phyloP scores from a whole-genome alignment of 2,329 filamentous ascomycete genomes.

The Truncatella angustata region DNA sequence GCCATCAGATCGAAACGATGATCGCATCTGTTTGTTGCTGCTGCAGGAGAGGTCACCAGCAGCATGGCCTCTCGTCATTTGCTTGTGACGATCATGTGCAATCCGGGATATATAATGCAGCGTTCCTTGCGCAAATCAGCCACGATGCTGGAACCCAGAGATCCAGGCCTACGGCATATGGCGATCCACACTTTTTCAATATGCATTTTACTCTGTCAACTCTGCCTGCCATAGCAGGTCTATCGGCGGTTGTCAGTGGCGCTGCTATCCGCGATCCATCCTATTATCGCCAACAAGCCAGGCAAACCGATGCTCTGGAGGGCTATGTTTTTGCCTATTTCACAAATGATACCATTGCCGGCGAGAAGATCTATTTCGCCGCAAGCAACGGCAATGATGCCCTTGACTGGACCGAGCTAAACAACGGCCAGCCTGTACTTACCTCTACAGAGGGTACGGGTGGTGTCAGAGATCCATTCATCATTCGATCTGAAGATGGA shows the following conservation, averaged over 20 bases:
- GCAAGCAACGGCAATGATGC: constrained; percentile 52
- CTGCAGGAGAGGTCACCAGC: not conserved
- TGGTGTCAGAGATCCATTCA: constrained; percentile 51
- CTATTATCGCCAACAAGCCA: not conserved
- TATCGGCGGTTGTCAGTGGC: not conserved
- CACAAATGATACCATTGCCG: constrained; percentile 39
- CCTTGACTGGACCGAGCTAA: constrained; percentile 48
- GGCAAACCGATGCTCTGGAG: constrained; percentile 28
- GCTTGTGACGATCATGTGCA: not conserved
- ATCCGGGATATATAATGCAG: not conserved
- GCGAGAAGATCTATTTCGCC: constrained; percentile 53
- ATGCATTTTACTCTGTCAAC: not conserved
- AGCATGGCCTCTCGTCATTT: not conserved
- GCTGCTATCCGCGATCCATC: not conserved
- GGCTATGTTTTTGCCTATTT: constrained; percentile 54
- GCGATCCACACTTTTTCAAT: not conserved
- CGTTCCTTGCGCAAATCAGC: not conserved
- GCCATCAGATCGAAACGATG: not conserved
- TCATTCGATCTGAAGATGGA: constrained; percentile 49
- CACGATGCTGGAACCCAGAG: not conserved
- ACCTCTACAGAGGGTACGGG: constrained; percentile 44
- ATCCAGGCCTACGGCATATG: not conserved
- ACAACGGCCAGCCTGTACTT: constrained; percentile 44
- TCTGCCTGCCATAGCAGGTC: constrained; percentile 1
- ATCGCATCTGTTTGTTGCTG: not conserved